These are phyloP conservation scores for Monilinia laxa DNA, from an alignment of 2,329 filamentous ascomycete genomes.

Conservation along the genomic window DNA sequence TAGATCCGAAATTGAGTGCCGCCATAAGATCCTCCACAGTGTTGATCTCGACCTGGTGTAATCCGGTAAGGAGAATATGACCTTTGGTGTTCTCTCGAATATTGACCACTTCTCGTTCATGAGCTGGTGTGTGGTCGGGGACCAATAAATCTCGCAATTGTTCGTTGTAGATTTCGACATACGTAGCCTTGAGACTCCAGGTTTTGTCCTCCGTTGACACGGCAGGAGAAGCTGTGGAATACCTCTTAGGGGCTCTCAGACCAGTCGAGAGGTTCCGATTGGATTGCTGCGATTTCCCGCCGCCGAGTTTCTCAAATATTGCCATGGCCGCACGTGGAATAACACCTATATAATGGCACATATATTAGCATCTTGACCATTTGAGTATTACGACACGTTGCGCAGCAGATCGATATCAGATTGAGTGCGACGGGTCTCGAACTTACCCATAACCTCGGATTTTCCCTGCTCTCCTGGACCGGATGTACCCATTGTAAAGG, in stretches of 20 bases:
- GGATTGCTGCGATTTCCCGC: constrained; percentile 43
- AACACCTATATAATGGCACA: constrained; percentile 61
- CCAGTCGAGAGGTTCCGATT: constrained; percentile 72
- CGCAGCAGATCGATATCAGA: constrained; percentile 18
- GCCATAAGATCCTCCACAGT: constrained; percentile 88
- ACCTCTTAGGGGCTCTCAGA: constrained; percentile 75
- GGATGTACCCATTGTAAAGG: constrained; percentile 97
- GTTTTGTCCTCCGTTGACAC: constrained; percentile 58
- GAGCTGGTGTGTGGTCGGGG: constrained; percentile 65
- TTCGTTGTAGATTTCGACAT: constrained; percentile 98
- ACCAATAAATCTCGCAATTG: constrained; percentile 86
- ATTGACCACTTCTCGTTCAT: constrained; percentile 76
- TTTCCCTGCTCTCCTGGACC: constrained; percentile 76
- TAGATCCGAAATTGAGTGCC: constrained; percentile 87
- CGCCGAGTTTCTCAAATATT: constrained; percentile 84
- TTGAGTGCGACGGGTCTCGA: constrained; percentile 22
- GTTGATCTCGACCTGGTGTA: constrained; percentile 84
- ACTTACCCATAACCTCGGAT: constrained; percentile 73
- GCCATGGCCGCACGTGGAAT: constrained; percentile 85
- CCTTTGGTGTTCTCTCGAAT: constrained; percentile 95
- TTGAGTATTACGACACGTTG: constrained; percentile 8
- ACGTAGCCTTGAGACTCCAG: constrained; percentile 92
- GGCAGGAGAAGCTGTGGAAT: constrained; percentile 53
- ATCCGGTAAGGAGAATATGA: constrained; percentile 87
- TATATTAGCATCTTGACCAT: constrained; percentile 27